Conservation (phyloP, 495 filamentous ascomycete genomes). For the Tetracladium setigerum region DNA sequence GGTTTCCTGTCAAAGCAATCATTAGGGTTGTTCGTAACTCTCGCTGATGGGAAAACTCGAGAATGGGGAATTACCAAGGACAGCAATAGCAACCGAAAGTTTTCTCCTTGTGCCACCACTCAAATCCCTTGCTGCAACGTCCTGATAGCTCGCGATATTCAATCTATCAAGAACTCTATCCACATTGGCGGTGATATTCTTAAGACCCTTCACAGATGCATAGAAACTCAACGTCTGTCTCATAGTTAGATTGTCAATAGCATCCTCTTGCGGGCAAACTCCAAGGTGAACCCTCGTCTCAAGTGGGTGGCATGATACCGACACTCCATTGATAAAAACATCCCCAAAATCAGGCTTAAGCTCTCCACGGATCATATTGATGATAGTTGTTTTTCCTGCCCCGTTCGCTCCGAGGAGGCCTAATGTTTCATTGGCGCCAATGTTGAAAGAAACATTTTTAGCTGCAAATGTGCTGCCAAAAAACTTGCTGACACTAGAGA, state of each 20-base stretch:
- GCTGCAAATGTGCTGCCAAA: constrained; percentile 27
- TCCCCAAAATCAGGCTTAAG: constrained; percentile 17
- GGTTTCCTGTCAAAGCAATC: constrained; percentile 31
- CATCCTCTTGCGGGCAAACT: constrained; percentile 18
- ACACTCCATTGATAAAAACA: constrained; percentile 13
- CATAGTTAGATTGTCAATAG: constrained; percentile 35
- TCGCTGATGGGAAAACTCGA: no score
- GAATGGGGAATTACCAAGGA: constrained; percentile 26
- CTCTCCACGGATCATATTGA: constrained; percentile 20
- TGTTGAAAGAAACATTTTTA: constrained; percentile 29
- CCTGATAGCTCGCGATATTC: constrained; percentile 26
- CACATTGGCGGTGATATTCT: constrained; percentile 33
- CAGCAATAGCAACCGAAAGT: constrained; percentile 40
- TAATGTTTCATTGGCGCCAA: constrained; percentile 25
- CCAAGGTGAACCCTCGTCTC: constrained; percentile 11
- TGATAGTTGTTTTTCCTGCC: constrained; percentile 19
- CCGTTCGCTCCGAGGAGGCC: constrained; percentile 28
- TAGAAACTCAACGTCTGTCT: constrained; percentile 42
- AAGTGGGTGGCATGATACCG: constrained; percentile 8
- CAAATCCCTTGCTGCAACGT: constrained; percentile 33
- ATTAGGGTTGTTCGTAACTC: no score
- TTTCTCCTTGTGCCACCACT: constrained; percentile 44
- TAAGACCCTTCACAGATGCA: constrained; percentile 38
- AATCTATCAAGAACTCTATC: constrained; percentile 23
- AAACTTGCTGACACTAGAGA: constrained; percentile 23